Evolutionary conservation across 306 rosid species (phyloP).

Genomic region (Prunus mira): DNA sequence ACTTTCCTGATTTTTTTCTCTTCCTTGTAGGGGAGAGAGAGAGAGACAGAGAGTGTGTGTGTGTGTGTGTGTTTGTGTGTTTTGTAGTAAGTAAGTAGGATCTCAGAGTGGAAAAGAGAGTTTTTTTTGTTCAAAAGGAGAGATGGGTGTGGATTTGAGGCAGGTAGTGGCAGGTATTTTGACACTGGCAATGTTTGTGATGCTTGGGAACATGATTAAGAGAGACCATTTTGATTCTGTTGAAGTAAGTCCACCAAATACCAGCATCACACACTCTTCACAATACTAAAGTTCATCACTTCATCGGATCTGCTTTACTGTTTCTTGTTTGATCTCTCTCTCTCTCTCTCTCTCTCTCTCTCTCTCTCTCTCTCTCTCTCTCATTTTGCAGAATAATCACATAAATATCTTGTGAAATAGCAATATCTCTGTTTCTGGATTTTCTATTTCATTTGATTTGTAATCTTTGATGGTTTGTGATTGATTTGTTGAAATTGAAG

Average conservation of each 20-base stretch:
- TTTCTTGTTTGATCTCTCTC: neutral
- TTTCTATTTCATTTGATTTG: constrained; percentile 6
- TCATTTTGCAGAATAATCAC: neutral
- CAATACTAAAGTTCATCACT: neutral
- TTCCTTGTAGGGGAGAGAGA: neutral
- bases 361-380: neutral
- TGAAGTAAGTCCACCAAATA: constrained; percentile 40
- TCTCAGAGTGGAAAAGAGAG: constrained; percentile 10
- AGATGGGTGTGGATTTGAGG: constrained; percentile 91
- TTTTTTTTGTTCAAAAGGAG: neutral
- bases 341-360: neutral
- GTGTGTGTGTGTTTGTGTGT: neutral
- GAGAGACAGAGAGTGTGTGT: constrained; percentile 3
- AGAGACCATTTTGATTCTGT: constrained; percentile 95
- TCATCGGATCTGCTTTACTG: neutral
- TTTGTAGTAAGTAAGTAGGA: constrained; percentile 7
- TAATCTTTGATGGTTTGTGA: constrained; percentile 8
- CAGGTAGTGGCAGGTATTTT: constrained; percentile 91
- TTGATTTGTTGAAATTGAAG: constrained; percentile 6
- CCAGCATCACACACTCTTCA: neutral
- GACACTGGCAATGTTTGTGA: constrained; percentile 88
- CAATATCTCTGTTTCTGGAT: neutral
- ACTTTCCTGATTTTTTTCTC: neutral
- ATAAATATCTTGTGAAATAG: neutral
- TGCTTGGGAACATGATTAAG: constrained; percentile 98